Conservation (phyloP, 805 yeast species). For the Candida oleophila region DNA sequence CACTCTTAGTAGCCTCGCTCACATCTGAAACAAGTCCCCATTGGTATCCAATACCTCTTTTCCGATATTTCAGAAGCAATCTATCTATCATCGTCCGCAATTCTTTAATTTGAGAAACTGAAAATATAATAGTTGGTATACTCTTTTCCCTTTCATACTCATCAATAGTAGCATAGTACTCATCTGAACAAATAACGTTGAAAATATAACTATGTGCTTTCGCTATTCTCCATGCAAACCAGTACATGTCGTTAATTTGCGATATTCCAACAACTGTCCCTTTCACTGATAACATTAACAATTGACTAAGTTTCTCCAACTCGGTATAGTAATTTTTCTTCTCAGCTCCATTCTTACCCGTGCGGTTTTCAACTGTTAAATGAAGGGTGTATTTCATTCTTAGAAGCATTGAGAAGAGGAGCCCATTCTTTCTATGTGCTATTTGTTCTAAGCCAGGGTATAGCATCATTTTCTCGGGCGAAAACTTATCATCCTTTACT, state of each 20-base stretch:
- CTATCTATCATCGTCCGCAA: slow-evolving; percentile 2
- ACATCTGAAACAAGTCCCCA: slow-evolving; percentile 1
- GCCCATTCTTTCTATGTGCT: slow-evolving; percentile 13
- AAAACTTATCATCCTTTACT: not conserved
- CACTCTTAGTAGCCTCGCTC: not conserved
- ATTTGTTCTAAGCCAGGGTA: not conserved
- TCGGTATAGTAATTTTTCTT: not conserved
- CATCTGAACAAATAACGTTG: slow-evolving; percentile 10
- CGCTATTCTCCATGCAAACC: slow-evolving; percentile 18
- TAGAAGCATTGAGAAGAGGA: slow-evolving; percentile 8
- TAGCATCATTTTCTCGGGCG: not conserved
- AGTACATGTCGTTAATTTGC: slow-evolving; percentile 15
- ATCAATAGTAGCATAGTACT: slow-evolving; percentile 8
- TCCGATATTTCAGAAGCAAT: not conserved
- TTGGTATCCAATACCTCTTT: slow-evolving; percentile 1
- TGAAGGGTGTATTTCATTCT: slow-evolving; percentile 6
- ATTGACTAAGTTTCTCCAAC: not conserved
- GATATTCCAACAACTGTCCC: slow-evolving; percentile 12
- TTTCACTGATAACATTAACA: slow-evolving; percentile 8
- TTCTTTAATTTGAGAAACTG: slow-evolving; percentile 8
- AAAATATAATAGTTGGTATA: not conserved
- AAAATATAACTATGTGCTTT: slow-evolving; percentile 14
- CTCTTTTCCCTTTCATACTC: not conserved
- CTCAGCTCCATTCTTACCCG: not conserved
- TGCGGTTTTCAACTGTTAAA: not conserved